Evolutionary conservation across 306 rosid genomes (phyloP).

Genomic region (Hippophae rhamnoides): DNA sequence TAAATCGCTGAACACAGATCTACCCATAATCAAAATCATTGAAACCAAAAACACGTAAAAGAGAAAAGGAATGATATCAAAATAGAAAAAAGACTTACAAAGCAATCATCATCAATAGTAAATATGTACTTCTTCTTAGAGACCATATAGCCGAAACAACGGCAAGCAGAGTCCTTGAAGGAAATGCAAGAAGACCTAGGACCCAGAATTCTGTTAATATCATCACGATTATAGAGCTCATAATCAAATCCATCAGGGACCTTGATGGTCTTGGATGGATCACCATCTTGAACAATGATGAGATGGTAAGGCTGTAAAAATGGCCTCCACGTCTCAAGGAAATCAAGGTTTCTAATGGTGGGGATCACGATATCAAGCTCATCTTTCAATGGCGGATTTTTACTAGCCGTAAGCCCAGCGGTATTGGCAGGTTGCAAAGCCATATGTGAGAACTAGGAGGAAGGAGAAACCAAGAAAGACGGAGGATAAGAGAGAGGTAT

Average conservation of each 20-base stretch:
- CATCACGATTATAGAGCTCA: conserved; percentile 72
- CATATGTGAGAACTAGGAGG: not conserved
- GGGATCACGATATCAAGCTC: conserved; percentile 91
- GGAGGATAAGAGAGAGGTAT: not conserved
- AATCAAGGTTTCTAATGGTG: conserved; percentile 78
- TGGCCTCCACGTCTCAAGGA: conserved; percentile 89
- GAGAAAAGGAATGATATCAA: not conserved
- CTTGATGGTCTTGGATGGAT: conserved; percentile 60
- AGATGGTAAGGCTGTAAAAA: conserved; percentile 66
- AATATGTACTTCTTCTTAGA: conserved; percentile 83
- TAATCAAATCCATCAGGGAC: conserved; percentile 84
- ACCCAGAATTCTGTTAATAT: conserved; percentile 69
- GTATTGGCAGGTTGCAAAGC: no score
- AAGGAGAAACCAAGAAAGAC: not conserved
- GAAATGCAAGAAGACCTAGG: conserved; percentile 74
- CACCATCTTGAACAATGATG: conserved; percentile 89
- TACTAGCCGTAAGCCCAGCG: conserved; percentile 8
- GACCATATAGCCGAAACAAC: conserved; percentile 93
- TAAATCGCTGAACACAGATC: no score
- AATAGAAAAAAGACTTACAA: conserved; percentile 33
- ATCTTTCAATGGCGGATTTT: conserved; percentile 42
- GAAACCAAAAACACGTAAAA: not conserved
- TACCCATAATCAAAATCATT: no score
- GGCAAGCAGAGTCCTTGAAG: conserved; percentile 89
- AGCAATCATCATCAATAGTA: conserved; percentile 92